Evolutionary conservation across 2,329 filamentous ascomycete genomes (phyloP).

Genomic region (Macroventuria anomochaeta): DNA sequence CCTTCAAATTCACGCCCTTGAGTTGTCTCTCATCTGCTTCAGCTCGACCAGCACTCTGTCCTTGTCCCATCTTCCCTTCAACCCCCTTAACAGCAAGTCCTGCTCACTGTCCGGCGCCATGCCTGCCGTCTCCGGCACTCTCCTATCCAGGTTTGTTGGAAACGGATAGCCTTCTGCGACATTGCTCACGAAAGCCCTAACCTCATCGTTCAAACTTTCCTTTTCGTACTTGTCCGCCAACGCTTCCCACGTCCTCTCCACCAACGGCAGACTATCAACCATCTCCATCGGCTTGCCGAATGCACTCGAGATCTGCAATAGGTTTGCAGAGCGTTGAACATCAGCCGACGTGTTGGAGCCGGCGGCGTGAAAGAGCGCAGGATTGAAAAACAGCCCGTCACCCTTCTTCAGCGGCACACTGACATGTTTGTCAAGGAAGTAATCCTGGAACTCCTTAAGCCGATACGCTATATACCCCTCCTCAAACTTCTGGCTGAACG

Average conservation of each 20-base stretch:
- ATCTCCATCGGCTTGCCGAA: slow-evolving; percentile 71
- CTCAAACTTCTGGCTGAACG: slow-evolving; percentile 65
- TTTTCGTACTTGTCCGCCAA: slow-evolving; percentile 43
- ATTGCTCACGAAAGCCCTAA: slow-evolving; percentile 58
- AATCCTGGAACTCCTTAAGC: slow-evolving; percentile 59
- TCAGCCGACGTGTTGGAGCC: slow-evolving; percentile 61
- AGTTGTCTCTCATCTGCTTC: slow-evolving; percentile 47
- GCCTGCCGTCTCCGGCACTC: slow-evolving; percentile 61
- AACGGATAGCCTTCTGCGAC: slow-evolving; percentile 67
- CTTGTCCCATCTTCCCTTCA: slow-evolving; percentile 53
- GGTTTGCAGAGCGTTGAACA: slow-evolving; percentile 64
- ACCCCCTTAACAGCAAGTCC: slow-evolving; percentile 55
- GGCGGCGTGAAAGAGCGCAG: slow-evolving; percentile 68
- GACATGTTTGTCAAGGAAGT: slow-evolving; percentile 62
- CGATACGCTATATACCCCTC: slow-evolving; percentile 67
- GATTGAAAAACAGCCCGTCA: slow-evolving; percentile 70
- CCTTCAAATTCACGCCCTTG: slow-evolving; percentile 15
- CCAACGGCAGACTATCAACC: slow-evolving; percentile 59
- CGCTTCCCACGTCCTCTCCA: slow-evolving; percentile 56
- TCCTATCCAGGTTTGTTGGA: slow-evolving; percentile 65
- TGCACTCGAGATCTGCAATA: slow-evolving; percentile 67
- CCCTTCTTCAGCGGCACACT: slow-evolving; percentile 61
- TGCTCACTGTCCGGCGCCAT: slow-evolving; percentile 69
- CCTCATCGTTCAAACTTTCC: slow-evolving; percentile 51
- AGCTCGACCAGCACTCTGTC: slow-evolving; percentile 53